Evolutionary conservation across 257 asterid genomes (phyloP).

Genomic region (Nicotiana undulata): DNA sequence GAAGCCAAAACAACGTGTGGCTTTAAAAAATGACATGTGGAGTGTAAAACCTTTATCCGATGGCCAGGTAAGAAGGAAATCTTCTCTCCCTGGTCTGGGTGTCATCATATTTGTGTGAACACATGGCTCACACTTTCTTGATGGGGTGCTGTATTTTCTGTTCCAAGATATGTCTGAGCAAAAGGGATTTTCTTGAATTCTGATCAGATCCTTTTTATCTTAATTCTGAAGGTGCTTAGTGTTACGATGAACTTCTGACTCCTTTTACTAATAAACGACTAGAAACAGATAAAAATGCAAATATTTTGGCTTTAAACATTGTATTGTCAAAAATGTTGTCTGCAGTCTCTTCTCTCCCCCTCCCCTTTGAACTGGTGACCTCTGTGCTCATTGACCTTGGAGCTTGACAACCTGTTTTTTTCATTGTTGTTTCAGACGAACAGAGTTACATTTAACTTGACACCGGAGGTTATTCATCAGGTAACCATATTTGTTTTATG

Average conservation of each 20-base stretch:
- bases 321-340: neutral
- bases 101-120: neutral
- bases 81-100: neutral
- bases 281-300: neutral
- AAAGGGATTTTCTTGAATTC: neutral
- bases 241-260: neutral
- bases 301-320: neutral
- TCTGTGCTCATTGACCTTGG: neutral
- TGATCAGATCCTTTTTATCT: neutral
- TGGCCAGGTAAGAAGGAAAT: constrained; percentile 65
- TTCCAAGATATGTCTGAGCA: neutral
- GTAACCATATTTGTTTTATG: constrained; percentile 25
- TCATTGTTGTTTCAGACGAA: constrained; percentile 60
- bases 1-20: constrained; percentile 69
- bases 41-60: constrained; percentile 74
- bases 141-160: neutral
- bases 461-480: constrained; percentile 98
- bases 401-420: constrained; percentile 13
- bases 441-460: constrained; percentile 92
- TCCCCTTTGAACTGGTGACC: neutral
- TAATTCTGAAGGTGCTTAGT: neutral
- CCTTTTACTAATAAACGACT: neutral
- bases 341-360: neutral
- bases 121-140: neutral
- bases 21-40: constrained; percentile 92